Evolutionary conservation across 2,329 filamentous ascomycete genomes (phyloP).

Genomic region (Aspergillus felis): DNA sequence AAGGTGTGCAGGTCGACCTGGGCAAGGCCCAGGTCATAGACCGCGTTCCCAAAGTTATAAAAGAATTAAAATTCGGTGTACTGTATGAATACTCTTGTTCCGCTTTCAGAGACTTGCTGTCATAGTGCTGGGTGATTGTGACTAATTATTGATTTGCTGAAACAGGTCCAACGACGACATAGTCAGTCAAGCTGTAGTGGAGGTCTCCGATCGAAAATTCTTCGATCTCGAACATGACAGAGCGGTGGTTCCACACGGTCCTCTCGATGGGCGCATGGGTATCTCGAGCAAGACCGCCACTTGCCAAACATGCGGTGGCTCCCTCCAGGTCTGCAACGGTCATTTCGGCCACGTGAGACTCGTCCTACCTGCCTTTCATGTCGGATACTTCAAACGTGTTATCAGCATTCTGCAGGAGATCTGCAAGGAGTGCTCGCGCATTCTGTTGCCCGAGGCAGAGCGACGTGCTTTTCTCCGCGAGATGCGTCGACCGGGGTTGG

Average conservation of each 20-base stretch:
- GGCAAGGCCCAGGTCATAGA: slow-evolving; percentile 86
- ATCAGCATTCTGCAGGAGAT: slow-evolving; percentile 91
- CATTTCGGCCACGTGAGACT: slow-evolving; percentile 94
- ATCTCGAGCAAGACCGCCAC: slow-evolving; percentile 77
- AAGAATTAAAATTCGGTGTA: slow-evolving; percentile 89
- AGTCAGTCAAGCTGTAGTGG: slow-evolving; percentile 88
- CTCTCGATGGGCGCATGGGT: slow-evolving; percentile 82
- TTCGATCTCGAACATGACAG: slow-evolving; percentile 84
- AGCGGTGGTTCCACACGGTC: slow-evolving; percentile 73
- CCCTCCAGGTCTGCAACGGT: slow-evolving; percentile 80
- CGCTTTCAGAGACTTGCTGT: slow-evolving; percentile 1
- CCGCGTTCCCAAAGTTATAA: slow-evolving; percentile 84
- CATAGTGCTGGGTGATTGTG: neutral
- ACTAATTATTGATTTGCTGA: slow-evolving; percentile 1
- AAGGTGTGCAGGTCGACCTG: slow-evolving; percentile 45
- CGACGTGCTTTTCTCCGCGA: slow-evolving; percentile 73
- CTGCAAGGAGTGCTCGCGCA: slow-evolving; percentile 87
- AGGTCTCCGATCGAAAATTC: slow-evolving; percentile 88
- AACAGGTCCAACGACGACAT: slow-evolving; percentile 84
- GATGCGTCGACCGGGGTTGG: slow-evolving; percentile 74
- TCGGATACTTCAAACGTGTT: slow-evolving; percentile 91
- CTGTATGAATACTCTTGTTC: slow-evolving; percentile 53
- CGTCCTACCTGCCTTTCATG: slow-evolving; percentile 88
- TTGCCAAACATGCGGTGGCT: slow-evolving; percentile 80
- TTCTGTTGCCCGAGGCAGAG: slow-evolving; percentile 77